Conservation (phyloP, 306 rosid genomes). For the Purshia tridentata region DNA sequence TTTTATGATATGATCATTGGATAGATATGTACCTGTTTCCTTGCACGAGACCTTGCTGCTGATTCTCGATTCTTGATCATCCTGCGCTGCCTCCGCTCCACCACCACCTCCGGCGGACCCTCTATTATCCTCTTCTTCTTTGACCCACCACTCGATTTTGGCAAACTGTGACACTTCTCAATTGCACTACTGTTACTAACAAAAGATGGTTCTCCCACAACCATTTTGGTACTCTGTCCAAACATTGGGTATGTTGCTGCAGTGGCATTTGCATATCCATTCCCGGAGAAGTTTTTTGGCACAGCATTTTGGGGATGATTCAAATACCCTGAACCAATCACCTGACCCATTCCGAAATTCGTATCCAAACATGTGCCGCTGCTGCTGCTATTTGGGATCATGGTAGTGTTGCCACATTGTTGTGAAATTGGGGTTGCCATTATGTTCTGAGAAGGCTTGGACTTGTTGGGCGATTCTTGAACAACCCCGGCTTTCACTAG, state of each 20-base stretch:
- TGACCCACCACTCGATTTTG: slow-evolving; percentile 34
- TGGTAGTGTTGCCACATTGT: slow-evolving; percentile 10
- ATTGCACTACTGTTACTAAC: not conserved
- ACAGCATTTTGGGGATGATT: slow-evolving; percentile 28
- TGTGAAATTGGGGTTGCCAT: slow-evolving; percentile 24
- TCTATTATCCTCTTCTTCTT: slow-evolving; percentile 46
- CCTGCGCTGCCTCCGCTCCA: slow-evolving; percentile 70
- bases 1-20: too few species aligned
- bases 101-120: slow-evolving; percentile 55
- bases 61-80: slow-evolving; percentile 88
- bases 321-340: slow-evolving; percentile 24
- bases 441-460: slow-evolving; percentile 11
- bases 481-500: slow-evolving; percentile 73
- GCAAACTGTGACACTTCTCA: slow-evolving; percentile 28
- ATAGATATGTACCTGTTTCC: slow-evolving; percentile 55
- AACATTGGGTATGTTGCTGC: slow-evolving; percentile 29
- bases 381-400: not conserved
- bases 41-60: slow-evolving; percentile 74
- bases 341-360: slow-evolving; percentile 29
- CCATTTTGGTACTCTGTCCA: slow-evolving; percentile 23
- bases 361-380: slow-evolving; percentile 10
- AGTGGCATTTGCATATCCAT: slow-evolving; percentile 6
- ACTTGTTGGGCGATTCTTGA: slow-evolving; percentile 30
- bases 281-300: slow-evolving; percentile 15
- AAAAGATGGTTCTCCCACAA: slow-evolving; percentile 22